Evolutionary conservation across 768 basidiomycete species (phyloP), one percentile per base, ranked within the genome.

Genomic region (Neoboletus magnificus): DNA sequence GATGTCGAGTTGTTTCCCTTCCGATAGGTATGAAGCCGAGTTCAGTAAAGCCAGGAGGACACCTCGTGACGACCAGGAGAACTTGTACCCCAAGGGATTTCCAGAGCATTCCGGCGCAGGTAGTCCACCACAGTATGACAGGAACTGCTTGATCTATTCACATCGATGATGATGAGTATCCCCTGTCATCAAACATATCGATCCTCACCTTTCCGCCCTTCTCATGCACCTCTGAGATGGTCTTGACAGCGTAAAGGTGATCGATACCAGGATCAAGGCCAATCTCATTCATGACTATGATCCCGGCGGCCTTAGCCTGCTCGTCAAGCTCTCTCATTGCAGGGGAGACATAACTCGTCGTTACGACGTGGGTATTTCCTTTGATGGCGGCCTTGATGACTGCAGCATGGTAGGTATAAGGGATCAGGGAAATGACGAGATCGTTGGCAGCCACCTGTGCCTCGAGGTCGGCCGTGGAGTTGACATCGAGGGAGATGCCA

Each of bases 11-110:
- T 81, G 75, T 72, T 91, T 74, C 32, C 86, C 83, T 51, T 80
- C 75, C 37, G 84, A 77, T 66, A 89, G 78, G 76, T 87, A 94
- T 4, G 89, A 86, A 20, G 93, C 97, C 35, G 82, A 78, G 78
- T 98, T 98, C 64, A 94, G 83, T 49, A 98, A 83, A 2, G 97
- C 96, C 62, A 98, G 88, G 52, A 99, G 87, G 42, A 95, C 94
- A 49, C 95, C 96, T 22, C 93, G 89, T 9, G 94, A 91, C 8
- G 93, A 96, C 97, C 97, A 98, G 36, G 93, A 97, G 77, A 99
- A 98, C 73, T 98, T 98, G 85, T 98, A 99, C 12, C 96, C 96
- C 54, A 98, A 87, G 3, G 97, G 94, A 77, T 98, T 99, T 66
- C 86, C 85, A 5, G 93, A 84, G 67, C 88, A 88, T 64, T 92